Conservation (phyloP, 495 filamentous ascomycete species). For the Penicillium salamii region DNA sequence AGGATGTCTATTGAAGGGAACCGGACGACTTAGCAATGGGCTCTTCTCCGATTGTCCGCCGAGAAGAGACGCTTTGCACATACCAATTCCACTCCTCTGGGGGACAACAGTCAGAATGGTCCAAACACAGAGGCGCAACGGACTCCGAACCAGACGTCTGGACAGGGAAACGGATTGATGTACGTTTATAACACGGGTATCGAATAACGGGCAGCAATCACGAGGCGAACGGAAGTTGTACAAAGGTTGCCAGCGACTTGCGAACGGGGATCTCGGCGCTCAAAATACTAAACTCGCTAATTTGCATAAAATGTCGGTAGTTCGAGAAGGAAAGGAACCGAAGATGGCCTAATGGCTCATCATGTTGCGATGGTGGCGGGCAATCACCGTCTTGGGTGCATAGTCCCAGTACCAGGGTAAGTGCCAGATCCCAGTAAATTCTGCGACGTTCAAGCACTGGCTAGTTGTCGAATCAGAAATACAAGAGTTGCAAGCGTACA, state of each 20-base stretch:
- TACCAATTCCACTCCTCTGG: slow-evolving; percentile 4
- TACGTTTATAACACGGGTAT: background rate
- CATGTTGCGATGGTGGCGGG: slow-evolving; percentile 31
- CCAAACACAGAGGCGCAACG: too few species aligned
- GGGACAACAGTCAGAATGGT: background rate
- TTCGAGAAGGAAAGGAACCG: slow-evolving; percentile 17
- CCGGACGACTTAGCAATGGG: slow-evolving; percentile 6
- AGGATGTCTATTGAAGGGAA: background rate
- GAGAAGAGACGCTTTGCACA: background rate
- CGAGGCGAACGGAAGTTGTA: background rate
- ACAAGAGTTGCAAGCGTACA: slow-evolving; percentile 7
- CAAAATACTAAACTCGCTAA: slow-evolving; percentile 7
- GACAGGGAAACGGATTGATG: background rate
- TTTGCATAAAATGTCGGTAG: slow-evolving; percentile 14
- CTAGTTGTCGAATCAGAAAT: slow-evolving; percentile 2
- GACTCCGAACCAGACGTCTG: background rate
- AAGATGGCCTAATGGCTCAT: slow-evolving; percentile 24
- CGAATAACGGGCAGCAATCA: background rate
- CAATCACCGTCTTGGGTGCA: slow-evolving; percentile 27
- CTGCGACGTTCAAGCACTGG: too few species aligned
- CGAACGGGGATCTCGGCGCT: background rate
- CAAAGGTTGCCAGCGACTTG: background rate
- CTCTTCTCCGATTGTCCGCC: background rate
- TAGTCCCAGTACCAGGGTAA: slow-evolving; percentile 32
- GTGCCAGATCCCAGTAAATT: slow-evolving; percentile 32